Conservation (phyloP, 2,329 filamentous ascomycete genomes). For the Colletotrichum siamense region DNA sequence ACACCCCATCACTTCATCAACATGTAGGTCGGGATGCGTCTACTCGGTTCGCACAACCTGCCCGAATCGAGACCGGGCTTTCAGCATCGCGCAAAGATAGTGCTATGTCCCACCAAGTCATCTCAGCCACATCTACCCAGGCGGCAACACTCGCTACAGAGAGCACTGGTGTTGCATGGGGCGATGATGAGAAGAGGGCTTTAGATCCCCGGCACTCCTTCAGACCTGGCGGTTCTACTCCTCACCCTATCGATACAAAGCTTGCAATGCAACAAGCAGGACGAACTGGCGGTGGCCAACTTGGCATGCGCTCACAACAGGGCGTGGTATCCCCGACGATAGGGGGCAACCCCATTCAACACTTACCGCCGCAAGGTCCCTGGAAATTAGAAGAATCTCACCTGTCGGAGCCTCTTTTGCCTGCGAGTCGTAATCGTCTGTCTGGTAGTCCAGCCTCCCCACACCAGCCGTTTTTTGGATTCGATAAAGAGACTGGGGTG, state of each 20-base stretch:
- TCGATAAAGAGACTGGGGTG: conserved; percentile 58
- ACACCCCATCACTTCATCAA: background rate
- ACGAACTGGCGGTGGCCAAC: conserved; percentile 28
- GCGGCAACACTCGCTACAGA: conserved; percentile 16
- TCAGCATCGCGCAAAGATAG: conserved; percentile 4
- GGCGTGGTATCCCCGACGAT: conserved; percentile 9
- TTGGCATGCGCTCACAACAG: conserved; percentile 13
- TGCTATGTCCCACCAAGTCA: background rate
- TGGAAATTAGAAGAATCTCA: conserved; percentile 64
- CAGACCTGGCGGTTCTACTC: background rate
- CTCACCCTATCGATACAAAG: background rate
- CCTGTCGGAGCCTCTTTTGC: conserved; percentile 54
- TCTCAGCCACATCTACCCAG: conserved; percentile 15
- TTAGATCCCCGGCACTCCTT: conserved; percentile 1
- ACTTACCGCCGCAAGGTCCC: conserved; percentile 46
- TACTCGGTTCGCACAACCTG: background rate
- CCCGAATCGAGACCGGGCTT: background rate
- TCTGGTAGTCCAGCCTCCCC: conserved; percentile 25
- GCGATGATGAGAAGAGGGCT: conserved; percentile 15
- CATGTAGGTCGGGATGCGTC: background rate
- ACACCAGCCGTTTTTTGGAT: conserved; percentile 43
- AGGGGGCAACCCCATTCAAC: conserved; percentile 41
- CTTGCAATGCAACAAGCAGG: conserved; percentile 2
- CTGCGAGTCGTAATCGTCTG: conserved; percentile 18
- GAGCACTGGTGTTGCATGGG: conserved; percentile 1